These are phyloP conservation scores for Trichoderma gracile DNA, from an alignment of 2,329 filamentous ascomycete species.

Conservation along the genomic window DNA sequence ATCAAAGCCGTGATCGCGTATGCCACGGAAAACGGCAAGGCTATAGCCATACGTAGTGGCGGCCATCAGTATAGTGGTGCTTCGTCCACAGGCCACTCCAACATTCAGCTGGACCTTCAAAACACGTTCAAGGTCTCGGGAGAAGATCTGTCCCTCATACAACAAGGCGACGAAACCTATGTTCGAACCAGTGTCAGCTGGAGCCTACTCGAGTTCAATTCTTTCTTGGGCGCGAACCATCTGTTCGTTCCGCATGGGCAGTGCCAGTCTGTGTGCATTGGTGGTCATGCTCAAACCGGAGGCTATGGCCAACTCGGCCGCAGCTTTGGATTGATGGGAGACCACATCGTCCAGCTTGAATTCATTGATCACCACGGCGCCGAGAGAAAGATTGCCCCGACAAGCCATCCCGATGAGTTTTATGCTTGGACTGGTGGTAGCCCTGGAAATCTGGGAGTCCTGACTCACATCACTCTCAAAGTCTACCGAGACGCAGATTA, in stretches of 20 bases:
- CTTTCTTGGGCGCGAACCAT: constrained; percentile 43
- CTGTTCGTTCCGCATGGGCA: constrained; percentile 50
- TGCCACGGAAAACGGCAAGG: constrained; percentile 43
- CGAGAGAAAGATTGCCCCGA: constrained; percentile 48
- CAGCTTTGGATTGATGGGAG: constrained; percentile 55
- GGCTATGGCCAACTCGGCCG: constrained; percentile 51
- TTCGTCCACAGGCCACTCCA: constrained; percentile 46
- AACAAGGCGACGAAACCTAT: constrained; percentile 41
- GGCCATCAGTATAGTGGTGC: constrained; percentile 54
- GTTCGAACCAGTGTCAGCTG: constrained; percentile 46
- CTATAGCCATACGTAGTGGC: constrained; percentile 49
- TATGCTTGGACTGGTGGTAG: constrained; percentile 61
- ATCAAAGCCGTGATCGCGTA: constrained; percentile 44
- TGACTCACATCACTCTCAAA: constrained; percentile 55
- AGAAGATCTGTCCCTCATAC: constrained; percentile 35
- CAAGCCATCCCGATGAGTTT: constrained; percentile 56
- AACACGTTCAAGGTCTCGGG: constrained; percentile 40
- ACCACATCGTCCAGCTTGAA: constrained; percentile 52
- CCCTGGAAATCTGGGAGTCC: constrained; percentile 58
- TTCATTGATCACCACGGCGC: constrained; percentile 50
- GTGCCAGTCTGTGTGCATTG: constrained; percentile 48
- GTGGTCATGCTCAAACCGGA: constrained; percentile 51
- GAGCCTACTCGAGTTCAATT: constrained; percentile 45
- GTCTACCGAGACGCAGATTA: constrained; percentile 36
- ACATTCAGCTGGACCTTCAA: constrained; percentile 50